Conservation (phyloP, 2,329 filamentous ascomycete species). For the Venturia pyrina region DNA sequence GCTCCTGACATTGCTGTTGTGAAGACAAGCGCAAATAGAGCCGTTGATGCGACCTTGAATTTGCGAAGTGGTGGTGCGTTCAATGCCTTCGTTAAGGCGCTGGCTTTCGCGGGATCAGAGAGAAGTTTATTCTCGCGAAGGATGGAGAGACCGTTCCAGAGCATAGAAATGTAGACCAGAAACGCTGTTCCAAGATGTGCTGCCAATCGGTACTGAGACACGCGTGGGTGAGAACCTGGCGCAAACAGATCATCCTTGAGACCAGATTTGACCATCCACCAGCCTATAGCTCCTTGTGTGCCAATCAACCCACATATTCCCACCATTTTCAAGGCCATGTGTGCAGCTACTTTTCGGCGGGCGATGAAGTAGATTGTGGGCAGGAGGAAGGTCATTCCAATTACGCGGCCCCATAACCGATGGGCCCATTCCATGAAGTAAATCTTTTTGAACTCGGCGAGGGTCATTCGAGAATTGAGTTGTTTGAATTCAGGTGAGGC, state of each 20-base stretch:
- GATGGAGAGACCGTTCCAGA: slow-evolving; percentile 77
- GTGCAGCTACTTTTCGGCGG: slow-evolving; percentile 63
- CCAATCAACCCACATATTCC: slow-evolving; percentile 86
- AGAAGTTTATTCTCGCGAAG: slow-evolving; percentile 62
- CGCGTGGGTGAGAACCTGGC: slow-evolving; percentile 78
- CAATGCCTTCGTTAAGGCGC: slow-evolving; percentile 56
- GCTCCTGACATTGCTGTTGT: slow-evolving; percentile 87
- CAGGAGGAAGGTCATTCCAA: slow-evolving; percentile 80
- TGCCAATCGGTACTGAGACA: slow-evolving; percentile 87
- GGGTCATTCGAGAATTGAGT: slow-evolving; percentile 84
- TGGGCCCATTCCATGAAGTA: slow-evolving; percentile 99
- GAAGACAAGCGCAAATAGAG: slow-evolving; percentile 68
- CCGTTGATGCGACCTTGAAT: slow-evolving; percentile 65
- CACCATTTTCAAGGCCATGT: slow-evolving; percentile 65
- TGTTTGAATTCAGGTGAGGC: slow-evolving; percentile 86
- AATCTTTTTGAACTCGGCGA: slow-evolving; percentile 94
- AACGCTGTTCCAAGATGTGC: slow-evolving; percentile 87
- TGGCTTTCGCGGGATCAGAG: slow-evolving; percentile 52
- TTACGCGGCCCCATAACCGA: slow-evolving; percentile 83
- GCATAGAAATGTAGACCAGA: slow-evolving; percentile 87
- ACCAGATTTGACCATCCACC: slow-evolving; percentile 99
- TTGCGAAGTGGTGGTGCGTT: slow-evolving; percentile 27
- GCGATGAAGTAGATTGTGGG: slow-evolving; percentile 84
- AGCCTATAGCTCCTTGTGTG: slow-evolving; percentile 89
- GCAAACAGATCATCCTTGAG: slow-evolving; percentile 93